Evolutionary conservation across 352 stramenopile species (phyloP), one percentile per base, ranked within the genome.

Genomic region (Globisporangium mamillatum): DNA sequence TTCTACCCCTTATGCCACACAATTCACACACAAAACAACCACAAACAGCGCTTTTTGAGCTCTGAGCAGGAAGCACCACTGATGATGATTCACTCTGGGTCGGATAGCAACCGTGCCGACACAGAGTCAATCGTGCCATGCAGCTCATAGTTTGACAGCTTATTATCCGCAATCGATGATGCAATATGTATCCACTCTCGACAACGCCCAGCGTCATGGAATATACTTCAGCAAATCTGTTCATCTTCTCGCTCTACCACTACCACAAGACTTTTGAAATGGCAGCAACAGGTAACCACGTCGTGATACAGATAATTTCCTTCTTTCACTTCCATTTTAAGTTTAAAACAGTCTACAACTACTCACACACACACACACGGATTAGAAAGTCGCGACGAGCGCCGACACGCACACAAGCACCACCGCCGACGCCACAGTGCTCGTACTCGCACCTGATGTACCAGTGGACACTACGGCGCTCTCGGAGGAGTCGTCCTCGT

Each of bases 401-500:
- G 72, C 59, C 27, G 65, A 48, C n/a, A 66, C 50, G 22, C 64
- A 67, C 4, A 73, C 7, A 8, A 46, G 52, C 58, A 79, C 46
- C 22, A 41, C 38, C 0, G 32, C 22, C 7, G 41, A 60, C 25
- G 57, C 71, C 0, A 75, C 20, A 4, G 62, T 56, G 1, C 59
- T 29, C 18, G 60, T 24, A 0, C 48, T 64, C 41, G 75, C 67
- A 3, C 36, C 66, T 4, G 55, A 61, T 3, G 16, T 70, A 14
- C 72, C 77, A 16, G 76, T 64, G 32, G 66, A 53, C 9, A 72
- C 12, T 64, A 82, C 74, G 12, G 75, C 76, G 44, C 72, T 90
- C 65, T 91, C 82, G 4, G 73, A 74, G 27, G 64, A 73, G 57
- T 89, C 80, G 67, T 92, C 76, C 58, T 90, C 82, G 46, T 91